A percentile compares a stretch with the other conserved stretches of the same genome.
Evolutionary conservation across 108 stramenopile species (phyloP).

Genomic region (Nitzschia inconspicua): DNA sequence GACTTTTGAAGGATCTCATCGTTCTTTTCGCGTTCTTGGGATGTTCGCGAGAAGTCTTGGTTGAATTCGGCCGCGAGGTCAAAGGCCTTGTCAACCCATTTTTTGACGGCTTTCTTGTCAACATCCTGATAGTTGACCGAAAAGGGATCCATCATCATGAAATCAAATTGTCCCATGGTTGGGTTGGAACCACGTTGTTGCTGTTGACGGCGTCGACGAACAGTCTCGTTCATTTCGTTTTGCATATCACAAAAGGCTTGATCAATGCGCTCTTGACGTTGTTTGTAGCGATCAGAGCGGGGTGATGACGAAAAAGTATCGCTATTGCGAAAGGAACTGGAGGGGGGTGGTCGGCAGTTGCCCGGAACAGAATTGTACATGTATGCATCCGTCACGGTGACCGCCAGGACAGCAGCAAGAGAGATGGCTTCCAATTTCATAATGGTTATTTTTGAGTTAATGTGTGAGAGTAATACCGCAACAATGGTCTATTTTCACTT

Average conservation of each 20-base stretch:
- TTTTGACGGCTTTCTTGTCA: constrained; percentile 3
- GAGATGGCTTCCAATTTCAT: background rate
- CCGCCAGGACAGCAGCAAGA: background rate
- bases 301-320: background rate
- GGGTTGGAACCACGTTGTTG: no score
- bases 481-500: no score
- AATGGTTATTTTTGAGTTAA: background rate
- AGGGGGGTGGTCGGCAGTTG: background rate
- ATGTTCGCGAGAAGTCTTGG: background rate
- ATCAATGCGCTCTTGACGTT: background rate
- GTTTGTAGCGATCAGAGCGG: background rate
- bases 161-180: no score
- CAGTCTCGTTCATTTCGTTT: background rate
- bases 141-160: no score
- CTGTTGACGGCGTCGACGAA: no score
- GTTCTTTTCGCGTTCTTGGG: background rate
- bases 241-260: background rate
- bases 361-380: background rate
- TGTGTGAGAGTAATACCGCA: no score
- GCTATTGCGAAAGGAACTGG: background rate
- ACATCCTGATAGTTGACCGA: no score
- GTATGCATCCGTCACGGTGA: background rate
- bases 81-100: constrained; percentile 5
- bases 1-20: constrained; percentile 2
- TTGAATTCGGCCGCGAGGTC: constrained; percentile 5